A percentile compares a stretch with the other conserved stretches of the same genome.
phyloP scores from a whole-genome alignment of 2,329 filamentous ascomycete species.

The Talaromyces sp. region DNA sequence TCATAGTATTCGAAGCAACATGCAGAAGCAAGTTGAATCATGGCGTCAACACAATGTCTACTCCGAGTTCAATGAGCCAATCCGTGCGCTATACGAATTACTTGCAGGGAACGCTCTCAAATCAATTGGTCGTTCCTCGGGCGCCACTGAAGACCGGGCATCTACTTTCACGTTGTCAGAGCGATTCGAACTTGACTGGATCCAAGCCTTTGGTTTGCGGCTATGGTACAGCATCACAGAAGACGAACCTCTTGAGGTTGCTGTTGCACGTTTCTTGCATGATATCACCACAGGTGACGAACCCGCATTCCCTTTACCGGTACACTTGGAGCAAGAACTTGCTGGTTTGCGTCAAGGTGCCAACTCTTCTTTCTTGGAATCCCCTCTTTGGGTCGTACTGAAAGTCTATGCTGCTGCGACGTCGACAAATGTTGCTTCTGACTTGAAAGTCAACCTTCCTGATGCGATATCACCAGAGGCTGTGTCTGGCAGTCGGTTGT shows the following conservation, averaged over 20 bases:
- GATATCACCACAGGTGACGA: conserved; percentile 72
- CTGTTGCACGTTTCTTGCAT: conserved; percentile 68
- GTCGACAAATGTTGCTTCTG: conserved; percentile 27
- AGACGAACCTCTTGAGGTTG: conserved; percentile 66
- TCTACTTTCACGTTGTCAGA: conserved; percentile 77
- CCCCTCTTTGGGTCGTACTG: conserved; percentile 82
- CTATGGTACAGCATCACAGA: conserved; percentile 79
- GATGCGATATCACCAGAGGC: conserved; percentile 72
- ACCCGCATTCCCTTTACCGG: conserved; percentile 64
- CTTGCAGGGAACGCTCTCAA: conserved; percentile 82
- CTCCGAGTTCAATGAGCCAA: conserved; percentile 78
- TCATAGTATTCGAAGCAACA: conserved; percentile 65
- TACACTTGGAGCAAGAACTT: conserved; percentile 62
- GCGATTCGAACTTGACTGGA: conserved; percentile 85
- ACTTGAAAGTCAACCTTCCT: conserved; percentile 53
- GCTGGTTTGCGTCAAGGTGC: conserved; percentile 60
- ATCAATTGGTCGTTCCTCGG: conserved; percentile 69
- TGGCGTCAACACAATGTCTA: conserved; percentile 82
- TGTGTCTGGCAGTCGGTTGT: conserved; percentile 69
- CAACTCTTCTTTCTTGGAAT: conserved; percentile 56
- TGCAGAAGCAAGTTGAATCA: conserved; percentile 73
- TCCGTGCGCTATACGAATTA: conserved; percentile 85
- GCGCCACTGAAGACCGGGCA: conserved; percentile 73
- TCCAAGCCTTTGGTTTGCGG: conserved; percentile 84
- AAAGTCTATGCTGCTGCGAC: conserved; percentile 65